A percentile compares a stretch with the other conserved stretches of the same genome.
Evolutionary conservation across 179 eudicot species (phyloP).

Genomic region (Nepenthes alata): DNA sequence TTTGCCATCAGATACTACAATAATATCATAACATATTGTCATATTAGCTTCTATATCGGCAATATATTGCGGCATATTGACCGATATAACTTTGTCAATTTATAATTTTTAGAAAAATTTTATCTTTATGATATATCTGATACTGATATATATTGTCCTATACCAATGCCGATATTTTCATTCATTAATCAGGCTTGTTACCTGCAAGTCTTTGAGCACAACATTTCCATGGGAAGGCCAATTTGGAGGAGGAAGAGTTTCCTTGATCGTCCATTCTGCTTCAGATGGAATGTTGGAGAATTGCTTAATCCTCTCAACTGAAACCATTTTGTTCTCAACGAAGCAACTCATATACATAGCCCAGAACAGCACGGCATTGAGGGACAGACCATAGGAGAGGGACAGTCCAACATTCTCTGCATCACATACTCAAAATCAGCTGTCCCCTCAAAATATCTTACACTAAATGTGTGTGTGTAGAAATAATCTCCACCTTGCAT

Average conservation of each 20-base stretch:
- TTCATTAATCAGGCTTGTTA: constrained; percentile 4
- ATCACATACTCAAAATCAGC: constrained; percentile 1
- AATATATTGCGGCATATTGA: too few species aligned
- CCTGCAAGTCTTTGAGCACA: constrained; percentile 70
- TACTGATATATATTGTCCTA: too few species aligned
- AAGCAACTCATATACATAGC: constrained; percentile 82
- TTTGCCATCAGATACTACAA: too few species aligned
- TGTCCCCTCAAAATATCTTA: too few species aligned
- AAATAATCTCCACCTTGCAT: too few species aligned
- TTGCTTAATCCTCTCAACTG: constrained; percentile 92
- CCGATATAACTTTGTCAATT: too few species aligned
- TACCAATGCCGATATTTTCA: too few species aligned
- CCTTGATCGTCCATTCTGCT: constrained; percentile 66
- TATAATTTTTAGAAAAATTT: too few species aligned
- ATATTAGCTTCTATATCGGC: too few species aligned
- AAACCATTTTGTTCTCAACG: constrained; percentile 90
- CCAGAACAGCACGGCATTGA: constrained; percentile 52
- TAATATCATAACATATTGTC: too few species aligned
- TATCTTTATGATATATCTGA: too few species aligned
- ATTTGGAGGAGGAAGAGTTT: constrained; percentile 46
- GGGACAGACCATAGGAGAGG: constrained; percentile 86
- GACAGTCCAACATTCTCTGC: constrained; percentile 82
- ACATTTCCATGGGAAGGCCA: constrained; percentile 82
- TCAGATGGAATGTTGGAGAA: constrained; percentile 68
- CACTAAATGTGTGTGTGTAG: too few species aligned